phyloP scores from a whole-genome alignment of 495 filamentous ascomycete species.

The Xylaria flabelliformis region DNA sequence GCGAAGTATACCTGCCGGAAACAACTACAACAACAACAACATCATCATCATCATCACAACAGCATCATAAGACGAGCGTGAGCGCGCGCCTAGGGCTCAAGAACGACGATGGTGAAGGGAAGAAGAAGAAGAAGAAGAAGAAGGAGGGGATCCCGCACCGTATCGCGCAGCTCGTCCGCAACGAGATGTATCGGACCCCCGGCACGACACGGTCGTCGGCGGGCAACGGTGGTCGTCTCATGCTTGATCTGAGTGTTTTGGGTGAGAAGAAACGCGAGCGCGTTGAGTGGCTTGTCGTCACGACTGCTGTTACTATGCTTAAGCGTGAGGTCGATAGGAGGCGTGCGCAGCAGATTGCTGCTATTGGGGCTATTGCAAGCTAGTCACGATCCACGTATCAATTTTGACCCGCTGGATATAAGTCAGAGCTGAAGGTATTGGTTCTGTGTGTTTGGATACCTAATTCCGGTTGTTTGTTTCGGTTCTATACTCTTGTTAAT shows the following conservation, averaged over 20 bases:
- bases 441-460: neutral
- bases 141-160: conserved; percentile 33
- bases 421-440: neutral
- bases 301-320: conserved; percentile 61
- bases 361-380: conserved; percentile 43
- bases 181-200: conserved; percentile 48
- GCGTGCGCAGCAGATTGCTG: conserved; percentile 51
- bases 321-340: conserved; percentile 65
- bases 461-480: neutral
- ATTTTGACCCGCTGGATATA: neutral
- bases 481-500: neutral
- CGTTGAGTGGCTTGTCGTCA: conserved; percentile 54
- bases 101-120: neutral
- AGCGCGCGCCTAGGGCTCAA: conserved; percentile 29
- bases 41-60: no score
- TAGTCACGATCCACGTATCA: neutral
- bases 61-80: neutral
- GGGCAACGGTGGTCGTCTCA: conserved; percentile 60
- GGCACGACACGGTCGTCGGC: conserved; percentile 40
- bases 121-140: neutral
- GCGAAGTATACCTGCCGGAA: conserved; percentile 36
- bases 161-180: conserved; percentile 56
- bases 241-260: conserved; percentile 44
- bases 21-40: neutral
- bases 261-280: conserved; percentile 41